Evolutionary conservation across 1,284 basidiomycete species (phyloP), one percentile per base, ranked within the genome.

Genomic region (Stygiomarasmius scandens): DNA sequence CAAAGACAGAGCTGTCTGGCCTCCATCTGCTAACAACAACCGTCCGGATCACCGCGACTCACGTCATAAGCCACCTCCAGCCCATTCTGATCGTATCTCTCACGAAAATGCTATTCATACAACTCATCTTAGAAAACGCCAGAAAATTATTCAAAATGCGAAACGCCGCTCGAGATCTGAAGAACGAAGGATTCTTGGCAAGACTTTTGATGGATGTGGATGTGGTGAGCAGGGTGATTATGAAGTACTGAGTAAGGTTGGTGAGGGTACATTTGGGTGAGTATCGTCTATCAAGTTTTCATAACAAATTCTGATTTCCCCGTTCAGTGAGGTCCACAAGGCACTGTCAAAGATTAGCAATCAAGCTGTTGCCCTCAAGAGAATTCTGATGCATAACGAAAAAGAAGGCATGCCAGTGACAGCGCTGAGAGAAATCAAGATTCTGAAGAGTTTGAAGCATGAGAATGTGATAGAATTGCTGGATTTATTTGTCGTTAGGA

Each of bases 371-470:
- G 96, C 96, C 1, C 75, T 99, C 49, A 99, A 99, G 71, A 86
- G 93, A 51, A 96, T 99, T 61, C 80, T 96, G 49, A 95, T 98
- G 83, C 95, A 98, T 72, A 95, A 95, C 64, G 93, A 96, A 73
- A 95, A 95, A 68, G 94, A 96, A 71, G 96, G 95, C 52, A 92
- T 97, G 84, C 95, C 95, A 1, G 92, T 98, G 34, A 99, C 97
- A 1, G 96, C 97, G 5, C 79, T 98, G 14, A 88, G 97, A n/a
- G 97, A 99, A 76, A 98, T 99, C 77, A 96, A 96, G 72, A 93
- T 98, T 56, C 79, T 99, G 54, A 99, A 98, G 71, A 86, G 89
- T 11, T 79, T 99, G 61, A 83, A 86, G 22, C 96, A 99, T 67
- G 83, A 87, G 0, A 91, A 89, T 65, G 86, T 99, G 54, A 90